Evolutionary conservation across 2,329 filamentous ascomycete genomes (phyloP), one percentile per base, ranked within the genome.

Genomic region (Fusarium kyushuense): DNA sequence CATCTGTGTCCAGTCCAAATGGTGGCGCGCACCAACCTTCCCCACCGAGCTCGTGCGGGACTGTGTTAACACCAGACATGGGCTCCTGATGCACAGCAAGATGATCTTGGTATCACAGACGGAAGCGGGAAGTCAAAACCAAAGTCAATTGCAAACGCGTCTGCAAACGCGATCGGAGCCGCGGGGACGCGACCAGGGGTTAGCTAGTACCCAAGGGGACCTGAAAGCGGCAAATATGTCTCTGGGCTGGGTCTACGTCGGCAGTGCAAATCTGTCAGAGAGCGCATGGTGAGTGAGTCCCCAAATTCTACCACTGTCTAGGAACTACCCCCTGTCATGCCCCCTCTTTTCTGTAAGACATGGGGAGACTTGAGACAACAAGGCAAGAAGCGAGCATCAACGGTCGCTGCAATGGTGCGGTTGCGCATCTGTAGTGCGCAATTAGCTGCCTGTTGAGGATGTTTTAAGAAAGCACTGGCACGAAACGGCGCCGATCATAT

Each of bases 231-330:
- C 60, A 67, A 41, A 63, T 29, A 62, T 36, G 35, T 71, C 74
- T 52, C 57, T 65, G 59, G 89, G 89, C 6, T 98, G 93, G 90
- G 90, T 87, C 3, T 98, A 98, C 75, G 81, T 97, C 36, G 96
- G 96, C 17, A 97, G 93, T 72, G 93, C 93, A 10, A 99, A 99
- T 79, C 80, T 97, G 29, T 97, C 94, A 0, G 94, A 97, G 78
- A 94, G 92, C 76, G 96, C 96, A 30, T 99, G 96, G 92, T 93
- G 80, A 83, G 67, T 69, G 63, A 70, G 54, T 70, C 58, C 63
- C 63, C 56, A 58, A 40, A 32, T 56, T 40, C 46, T 25, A 49
- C 46, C 46, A 49, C 46, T 49, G 32, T 36, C 46, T 35, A 23
- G 23, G 46, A 36, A 49, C 17, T 49, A 21, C 16, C 23, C 23